These are phyloP conservation scores for Trichoderma citrinoviride DNA, from an alignment of 2,329 filamentous ascomycete genomes.

Conservation along the genomic window DNA sequence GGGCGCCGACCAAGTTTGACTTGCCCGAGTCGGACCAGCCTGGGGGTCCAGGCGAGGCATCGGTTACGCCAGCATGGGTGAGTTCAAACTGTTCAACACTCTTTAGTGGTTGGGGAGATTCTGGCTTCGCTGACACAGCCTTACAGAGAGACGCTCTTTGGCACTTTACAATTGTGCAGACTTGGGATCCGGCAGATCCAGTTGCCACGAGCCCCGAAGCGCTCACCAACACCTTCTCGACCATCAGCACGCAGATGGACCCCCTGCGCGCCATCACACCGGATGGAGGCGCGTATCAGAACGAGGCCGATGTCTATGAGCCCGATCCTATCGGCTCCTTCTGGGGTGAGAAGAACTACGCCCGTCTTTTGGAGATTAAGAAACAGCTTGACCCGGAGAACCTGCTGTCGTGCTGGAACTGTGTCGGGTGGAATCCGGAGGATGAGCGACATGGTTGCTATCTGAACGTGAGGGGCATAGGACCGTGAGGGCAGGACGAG, in stretches of 20 bases:
- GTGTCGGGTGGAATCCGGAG: slow-evolving; percentile 20
- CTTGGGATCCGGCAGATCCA: slow-evolving; percentile 23
- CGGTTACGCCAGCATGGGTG: slow-evolving; percentile 19
- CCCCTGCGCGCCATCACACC: slow-evolving; percentile 23
- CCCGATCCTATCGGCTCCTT: slow-evolving; percentile 30
- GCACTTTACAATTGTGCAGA: slow-evolving; percentile 19
- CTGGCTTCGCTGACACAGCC: not conserved
- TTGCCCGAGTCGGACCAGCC: slow-evolving; percentile 14
- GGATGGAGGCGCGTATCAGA: slow-evolving; percentile 29
- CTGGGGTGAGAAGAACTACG: slow-evolving; percentile 36
- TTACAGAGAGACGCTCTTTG: not conserved
- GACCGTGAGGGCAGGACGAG: not conserved
- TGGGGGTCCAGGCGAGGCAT: slow-evolving; percentile 12
- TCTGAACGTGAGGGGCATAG: slow-evolving; percentile 2
- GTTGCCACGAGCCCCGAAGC: slow-evolving; percentile 10
- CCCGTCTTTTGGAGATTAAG: slow-evolving; percentile 43
- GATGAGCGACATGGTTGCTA: slow-evolving; percentile 15
- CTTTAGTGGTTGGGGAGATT: not conserved
- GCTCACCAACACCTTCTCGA: slow-evolving; percentile 22
- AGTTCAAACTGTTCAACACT: not conserved
- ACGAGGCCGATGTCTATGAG: slow-evolving; percentile 32
- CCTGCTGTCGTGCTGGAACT: slow-evolving; percentile 35
- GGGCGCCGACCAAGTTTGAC: not conserved
- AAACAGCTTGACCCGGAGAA: slow-evolving; percentile 43
- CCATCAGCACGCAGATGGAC: slow-evolving; percentile 19